A percentile compares a stretch with the other conserved stretches of the same genome.
Evolutionary conservation across 2,329 filamentous ascomycete genomes (phyloP).

Genomic region (Ophiostoma fasciatum): DNA sequence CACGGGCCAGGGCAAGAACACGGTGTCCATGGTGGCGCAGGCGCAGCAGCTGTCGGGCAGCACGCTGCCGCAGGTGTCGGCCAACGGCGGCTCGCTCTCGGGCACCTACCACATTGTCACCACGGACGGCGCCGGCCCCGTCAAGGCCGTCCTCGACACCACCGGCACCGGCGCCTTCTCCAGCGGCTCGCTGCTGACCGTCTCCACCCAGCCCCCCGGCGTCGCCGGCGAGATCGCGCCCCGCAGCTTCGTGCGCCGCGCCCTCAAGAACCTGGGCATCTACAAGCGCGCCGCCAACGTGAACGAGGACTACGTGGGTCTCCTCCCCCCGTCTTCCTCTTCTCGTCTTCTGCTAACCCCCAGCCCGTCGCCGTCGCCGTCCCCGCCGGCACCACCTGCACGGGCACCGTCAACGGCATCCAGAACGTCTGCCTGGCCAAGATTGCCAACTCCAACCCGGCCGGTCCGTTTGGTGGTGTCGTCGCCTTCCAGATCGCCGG

Average conservation of each 20-base stretch:
- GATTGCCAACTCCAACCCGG: constrained; percentile 25
- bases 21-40: constrained; percentile 16
- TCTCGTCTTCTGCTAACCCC: constrained; percentile 20
- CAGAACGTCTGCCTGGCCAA: constrained; percentile 27
- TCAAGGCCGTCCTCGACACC: constrained; percentile 23
- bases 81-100: constrained; percentile 18
- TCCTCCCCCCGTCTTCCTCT: constrained; percentile 15
- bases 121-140: constrained; percentile 25
- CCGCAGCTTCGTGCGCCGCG: constrained; percentile 5
- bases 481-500: constrained; percentile 24
- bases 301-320: constrained; percentile 14
- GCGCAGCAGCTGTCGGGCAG: constrained; percentile 22
- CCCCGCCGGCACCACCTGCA: constrained; percentile 24
- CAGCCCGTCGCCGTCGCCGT: constrained; percentile 20
- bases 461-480: constrained; percentile 27
- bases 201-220: constrained; percentile 23
- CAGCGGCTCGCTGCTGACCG: constrained; percentile 15
- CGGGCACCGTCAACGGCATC: constrained; percentile 19
- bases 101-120: constrained; percentile 26
- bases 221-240: constrained; percentile 19
- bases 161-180: constrained; percentile 22
- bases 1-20: constrained; percentile 22
- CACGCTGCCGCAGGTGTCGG: constrained; percentile 25
- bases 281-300: constrained; percentile 15
- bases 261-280: constrained; percentile 8